A percentile compares a stretch with the other conserved stretches of the same genome.
These are phyloP conservation scores for Rubia yunnanensis DNA, from an alignment of 257 asterid genomes.

Conservation along the genomic window DNA sequence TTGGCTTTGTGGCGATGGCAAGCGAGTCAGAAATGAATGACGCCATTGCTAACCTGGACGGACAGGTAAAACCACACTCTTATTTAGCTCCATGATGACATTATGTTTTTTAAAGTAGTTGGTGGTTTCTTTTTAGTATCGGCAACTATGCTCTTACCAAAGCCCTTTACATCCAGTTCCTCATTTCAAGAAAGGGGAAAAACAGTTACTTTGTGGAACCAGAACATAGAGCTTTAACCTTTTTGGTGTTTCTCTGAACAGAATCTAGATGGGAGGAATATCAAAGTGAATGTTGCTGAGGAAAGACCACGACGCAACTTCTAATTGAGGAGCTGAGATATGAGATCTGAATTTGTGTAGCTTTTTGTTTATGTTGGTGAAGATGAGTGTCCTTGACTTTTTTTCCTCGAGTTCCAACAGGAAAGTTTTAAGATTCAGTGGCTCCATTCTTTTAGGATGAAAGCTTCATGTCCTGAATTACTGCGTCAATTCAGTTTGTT, in stretches of 20 bases:
- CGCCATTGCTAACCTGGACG: conserved; percentile 82
- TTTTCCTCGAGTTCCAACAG: not conserved
- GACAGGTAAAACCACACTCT: conserved; percentile 43
- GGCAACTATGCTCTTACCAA: too few species aligned
- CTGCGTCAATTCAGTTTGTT: not conserved
- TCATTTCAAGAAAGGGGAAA: too few species aligned
- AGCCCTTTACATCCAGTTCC: too few species aligned
- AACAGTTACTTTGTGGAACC: not conserved
- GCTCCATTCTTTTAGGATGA: not conserved
- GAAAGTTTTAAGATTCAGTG: not conserved
- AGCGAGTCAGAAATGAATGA: conserved; percentile 69
- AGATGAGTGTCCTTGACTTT: not conserved
- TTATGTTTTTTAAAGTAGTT: too few species aligned
- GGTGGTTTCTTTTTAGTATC: too few species aligned
- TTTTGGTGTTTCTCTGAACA: too few species aligned
- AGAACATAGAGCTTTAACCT: not conserved
- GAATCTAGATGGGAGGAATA: conserved; percentile 64
- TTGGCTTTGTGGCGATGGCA: conserved; percentile 85
- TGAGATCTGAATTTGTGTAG: not conserved
- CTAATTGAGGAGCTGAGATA: conserved; percentile 8
- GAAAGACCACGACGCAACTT: conserved; percentile 53
- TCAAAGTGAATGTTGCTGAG: conserved; percentile 70
- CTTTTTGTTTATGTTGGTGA: not conserved
- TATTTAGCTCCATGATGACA: too few species aligned
- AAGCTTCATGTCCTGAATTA: not conserved